These are phyloP conservation scores for Escallonia herrerae DNA, from an alignment of 129 eudicot genomes.

Conservation along the genomic window DNA sequence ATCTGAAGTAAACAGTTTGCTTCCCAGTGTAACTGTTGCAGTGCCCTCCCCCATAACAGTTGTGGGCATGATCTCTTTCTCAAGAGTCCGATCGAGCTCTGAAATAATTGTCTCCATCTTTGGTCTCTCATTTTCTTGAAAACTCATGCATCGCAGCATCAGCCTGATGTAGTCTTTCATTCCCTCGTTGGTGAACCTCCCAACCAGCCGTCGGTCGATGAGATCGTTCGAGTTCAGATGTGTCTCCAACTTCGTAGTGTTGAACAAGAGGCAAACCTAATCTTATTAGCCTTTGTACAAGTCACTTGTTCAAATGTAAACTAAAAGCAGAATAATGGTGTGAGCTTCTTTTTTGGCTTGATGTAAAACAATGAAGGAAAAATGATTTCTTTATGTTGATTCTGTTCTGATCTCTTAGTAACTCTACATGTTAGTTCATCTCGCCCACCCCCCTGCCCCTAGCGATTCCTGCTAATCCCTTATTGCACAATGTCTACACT, in stretches of 20 bases:
- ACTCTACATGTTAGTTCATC: no score
- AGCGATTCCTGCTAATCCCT: no score
- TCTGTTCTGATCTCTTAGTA: no score
- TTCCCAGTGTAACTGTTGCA: constrained; percentile 36
- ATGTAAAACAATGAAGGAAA: no score
- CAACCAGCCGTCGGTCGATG: constrained; percentile 28
- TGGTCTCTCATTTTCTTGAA: constrained; percentile 26
- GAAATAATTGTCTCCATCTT: constrained; percentile 28
- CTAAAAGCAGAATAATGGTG: no score
- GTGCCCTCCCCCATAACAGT: constrained; percentile 37
- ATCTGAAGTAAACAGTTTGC: constrained; percentile 31
- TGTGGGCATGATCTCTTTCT: constrained; percentile 37
- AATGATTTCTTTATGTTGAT: no score
- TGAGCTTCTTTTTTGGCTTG: neutral
- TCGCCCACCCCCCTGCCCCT: no score
- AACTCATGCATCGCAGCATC: constrained; percentile 23
- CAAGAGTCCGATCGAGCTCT: constrained; percentile 40
- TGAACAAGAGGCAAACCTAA: neutral
- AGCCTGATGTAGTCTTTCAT: constrained; percentile 33
- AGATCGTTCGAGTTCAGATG: constrained; percentile 23
- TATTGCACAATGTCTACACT: no score
- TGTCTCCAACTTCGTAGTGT: constrained; percentile 24
- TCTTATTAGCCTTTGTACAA: neutral
- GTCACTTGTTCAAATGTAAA: no score
- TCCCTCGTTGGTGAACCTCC: constrained; percentile 37